Conservation (phyloP, 495 filamentous ascomycete species). For the Annulohypoxylon moriforme region DNA sequence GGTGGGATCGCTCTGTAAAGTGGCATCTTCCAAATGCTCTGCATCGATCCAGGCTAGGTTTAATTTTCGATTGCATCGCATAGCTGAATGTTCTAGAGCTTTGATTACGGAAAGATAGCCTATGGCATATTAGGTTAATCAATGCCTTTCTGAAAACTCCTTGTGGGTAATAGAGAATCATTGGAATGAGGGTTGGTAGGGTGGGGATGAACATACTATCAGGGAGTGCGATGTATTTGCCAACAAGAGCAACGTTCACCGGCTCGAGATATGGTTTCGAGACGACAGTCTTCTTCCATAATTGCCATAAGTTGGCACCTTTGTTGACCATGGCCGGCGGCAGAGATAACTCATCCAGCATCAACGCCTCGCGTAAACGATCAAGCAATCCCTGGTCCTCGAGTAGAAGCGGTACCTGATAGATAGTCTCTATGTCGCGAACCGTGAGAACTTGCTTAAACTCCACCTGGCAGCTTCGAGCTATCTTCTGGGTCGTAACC, state of each 20-base stretch:
- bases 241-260: constrained; percentile 87
- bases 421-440: constrained; percentile 84
- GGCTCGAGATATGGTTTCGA: constrained; percentile 72
- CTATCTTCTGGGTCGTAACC: constrained; percentile 86
- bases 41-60: constrained; percentile 86
- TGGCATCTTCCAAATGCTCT: constrained; percentile 77
- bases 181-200: background rate
- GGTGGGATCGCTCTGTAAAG: constrained; percentile 67
- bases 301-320: constrained; percentile 74
- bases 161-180: background rate
- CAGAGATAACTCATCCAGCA: constrained; percentile 63
- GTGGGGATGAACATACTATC: constrained; percentile 60
- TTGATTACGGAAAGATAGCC: constrained; percentile 58
- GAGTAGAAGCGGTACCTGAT: constrained; percentile 92
- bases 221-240: constrained; percentile 86
- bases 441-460: constrained; percentile 84
- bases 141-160: background rate
- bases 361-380: constrained; percentile 68
- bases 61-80: constrained; percentile 84
- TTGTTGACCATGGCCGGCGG: constrained; percentile 61
- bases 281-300: constrained; percentile 77
- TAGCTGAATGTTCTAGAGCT: constrained; percentile 88
- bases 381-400: constrained; percentile 78
- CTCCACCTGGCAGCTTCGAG: constrained; percentile 85
- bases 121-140: background rate